These are phyloP conservation scores for Fusarium beomiforme DNA, from an alignment of 2,329 filamentous ascomycete species.

Conservation along the genomic window DNA sequence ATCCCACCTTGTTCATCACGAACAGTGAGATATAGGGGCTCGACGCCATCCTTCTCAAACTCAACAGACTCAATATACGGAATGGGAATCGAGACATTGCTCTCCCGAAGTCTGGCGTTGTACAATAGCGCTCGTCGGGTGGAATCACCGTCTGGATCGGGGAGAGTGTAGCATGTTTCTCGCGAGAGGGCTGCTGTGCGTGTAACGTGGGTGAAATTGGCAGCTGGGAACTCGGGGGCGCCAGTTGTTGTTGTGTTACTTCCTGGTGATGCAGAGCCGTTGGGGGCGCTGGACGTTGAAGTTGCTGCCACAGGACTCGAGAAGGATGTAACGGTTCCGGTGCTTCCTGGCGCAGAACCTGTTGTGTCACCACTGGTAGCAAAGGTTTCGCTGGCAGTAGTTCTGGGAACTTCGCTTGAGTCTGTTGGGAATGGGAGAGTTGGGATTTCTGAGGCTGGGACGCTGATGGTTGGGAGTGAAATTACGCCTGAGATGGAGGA, in stretches of 20 bases:
- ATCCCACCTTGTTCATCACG: conserved; percentile 43
- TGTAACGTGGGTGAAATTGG: conserved; percentile 48
- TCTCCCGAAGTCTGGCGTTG: conserved; percentile 44
- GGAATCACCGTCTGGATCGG: conserved; percentile 36
- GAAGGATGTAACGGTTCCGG: conserved; percentile 19
- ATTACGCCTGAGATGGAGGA: conserved; percentile 2
- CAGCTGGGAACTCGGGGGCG: conserved; percentile 38
- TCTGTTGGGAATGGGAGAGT: conserved; percentile 1
- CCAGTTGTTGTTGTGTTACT: conserved; percentile 17
- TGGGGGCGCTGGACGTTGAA: background rate
- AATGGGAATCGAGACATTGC: conserved; percentile 46
- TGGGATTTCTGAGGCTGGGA: conserved; percentile 6
- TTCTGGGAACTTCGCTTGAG: background rate
- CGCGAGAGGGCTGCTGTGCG: conserved; percentile 42
- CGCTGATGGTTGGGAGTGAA: conserved; percentile 20
- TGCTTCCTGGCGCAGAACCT: background rate
- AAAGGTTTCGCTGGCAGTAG: background rate
- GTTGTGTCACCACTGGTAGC: background rate
- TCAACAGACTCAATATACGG: conserved; percentile 52
- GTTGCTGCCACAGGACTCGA: conserved; percentile 20
- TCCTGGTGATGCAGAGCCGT: conserved; percentile 12
- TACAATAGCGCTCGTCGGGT: conserved; percentile 45
- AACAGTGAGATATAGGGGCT: conserved; percentile 48
- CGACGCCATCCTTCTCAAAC: conserved; percentile 46
- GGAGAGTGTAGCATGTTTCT: conserved; percentile 47